phyloP scores from a whole-genome alignment of 495 filamentous ascomycete species.

The Hypoxylon subgilvum region DNA sequence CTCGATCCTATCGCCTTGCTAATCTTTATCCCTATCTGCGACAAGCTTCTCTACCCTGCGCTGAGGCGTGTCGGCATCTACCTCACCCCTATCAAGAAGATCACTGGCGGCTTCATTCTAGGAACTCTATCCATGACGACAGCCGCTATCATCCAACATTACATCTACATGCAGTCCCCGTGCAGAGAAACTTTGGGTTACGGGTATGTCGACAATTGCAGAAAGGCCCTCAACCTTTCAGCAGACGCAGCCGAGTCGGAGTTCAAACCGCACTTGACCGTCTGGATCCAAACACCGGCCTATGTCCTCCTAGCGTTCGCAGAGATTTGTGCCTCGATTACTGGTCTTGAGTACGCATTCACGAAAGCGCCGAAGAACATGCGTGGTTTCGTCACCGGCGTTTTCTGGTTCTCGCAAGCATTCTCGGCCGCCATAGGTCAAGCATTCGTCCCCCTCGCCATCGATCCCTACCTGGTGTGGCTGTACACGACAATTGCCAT shows the following conservation, averaged over 20 bases:
- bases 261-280: conserved; percentile 53
- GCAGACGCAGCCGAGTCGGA: conserved; percentile 26
- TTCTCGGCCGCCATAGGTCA: conserved; percentile 72
- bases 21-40: conserved; percentile 79
- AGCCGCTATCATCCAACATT: conserved; percentile 69
- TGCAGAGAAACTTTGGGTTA: conserved; percentile 55
- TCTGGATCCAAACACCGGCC: conserved; percentile 34
- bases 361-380: conserved; percentile 81
- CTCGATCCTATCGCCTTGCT: conserved; percentile 77
- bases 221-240: conserved; percentile 29
- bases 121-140: conserved; percentile 68
- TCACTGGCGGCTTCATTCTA: conserved; percentile 69
- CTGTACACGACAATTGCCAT: conserved; percentile 69
- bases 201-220: conserved; percentile 50
- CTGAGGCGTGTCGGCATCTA: conserved; percentile 67
- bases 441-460: conserved; percentile 68
- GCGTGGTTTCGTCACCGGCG: conserved; percentile 71
- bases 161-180: conserved; percentile 68
- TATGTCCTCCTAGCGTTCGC: conserved; percentile 31
- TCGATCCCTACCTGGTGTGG: conserved; percentile 70
- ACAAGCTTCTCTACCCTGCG: conserved; percentile 70
- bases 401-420: conserved; percentile 73
- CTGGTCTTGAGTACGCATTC: conserved; percentile 70
- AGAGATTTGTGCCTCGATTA: conserved; percentile 53
- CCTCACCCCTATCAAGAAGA: conserved; percentile 76